These are phyloP conservation scores for Dioszegia crocea DNA, from an alignment of 768 basidiomycete genomes.

Conservation along the genomic window DNA sequence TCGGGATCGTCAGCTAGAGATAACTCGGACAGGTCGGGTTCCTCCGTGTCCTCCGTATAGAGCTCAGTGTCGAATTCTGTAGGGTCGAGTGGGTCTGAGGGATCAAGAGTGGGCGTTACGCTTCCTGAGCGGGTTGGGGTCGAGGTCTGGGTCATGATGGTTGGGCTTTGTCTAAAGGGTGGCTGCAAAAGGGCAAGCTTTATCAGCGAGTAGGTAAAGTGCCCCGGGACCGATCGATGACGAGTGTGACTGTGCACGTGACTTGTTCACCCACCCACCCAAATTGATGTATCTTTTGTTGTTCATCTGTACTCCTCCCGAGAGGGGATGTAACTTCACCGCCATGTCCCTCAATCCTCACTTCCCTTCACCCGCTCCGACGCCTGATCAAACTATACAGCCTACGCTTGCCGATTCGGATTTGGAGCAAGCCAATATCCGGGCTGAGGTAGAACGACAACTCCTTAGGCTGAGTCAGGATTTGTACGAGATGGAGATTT, in stretches of 20 bases:
- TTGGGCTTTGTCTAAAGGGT: too few species aligned
- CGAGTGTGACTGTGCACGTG: too few species aligned
- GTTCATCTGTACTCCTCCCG: not conserved
- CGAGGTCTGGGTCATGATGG: too few species aligned
- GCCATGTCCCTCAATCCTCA: conserved; percentile 25
- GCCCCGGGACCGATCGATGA: too few species aligned
- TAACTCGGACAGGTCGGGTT: not conserved
- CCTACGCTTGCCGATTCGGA: not conserved
- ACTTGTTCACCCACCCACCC: too few species aligned
- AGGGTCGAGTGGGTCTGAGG: not conserved
- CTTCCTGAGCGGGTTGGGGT: too few species aligned
- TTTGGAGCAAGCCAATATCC: conserved; percentile 18
- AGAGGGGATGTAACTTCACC: conserved; percentile 1
- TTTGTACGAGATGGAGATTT: conserved; percentile 44
- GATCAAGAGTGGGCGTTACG: not conserved
- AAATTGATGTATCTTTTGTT: not conserved
- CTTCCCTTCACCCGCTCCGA: conserved; percentile 33
- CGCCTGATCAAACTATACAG: conserved; percentile 12
- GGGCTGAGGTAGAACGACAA: conserved; percentile 22
- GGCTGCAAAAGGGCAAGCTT: too few species aligned
- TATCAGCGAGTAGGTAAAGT: too few species aligned
- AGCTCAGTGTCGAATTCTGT: not conserved
- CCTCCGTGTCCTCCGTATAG: not conserved
- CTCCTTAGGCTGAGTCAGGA: conserved; percentile 35
- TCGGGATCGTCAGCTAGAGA: not conserved